Percentiles rank a stretch among this genome's conserved stretches.
phyloP scores from a whole-genome alignment of 2,329 filamentous ascomycete genomes.

The Trichoderma sp. region DNA sequence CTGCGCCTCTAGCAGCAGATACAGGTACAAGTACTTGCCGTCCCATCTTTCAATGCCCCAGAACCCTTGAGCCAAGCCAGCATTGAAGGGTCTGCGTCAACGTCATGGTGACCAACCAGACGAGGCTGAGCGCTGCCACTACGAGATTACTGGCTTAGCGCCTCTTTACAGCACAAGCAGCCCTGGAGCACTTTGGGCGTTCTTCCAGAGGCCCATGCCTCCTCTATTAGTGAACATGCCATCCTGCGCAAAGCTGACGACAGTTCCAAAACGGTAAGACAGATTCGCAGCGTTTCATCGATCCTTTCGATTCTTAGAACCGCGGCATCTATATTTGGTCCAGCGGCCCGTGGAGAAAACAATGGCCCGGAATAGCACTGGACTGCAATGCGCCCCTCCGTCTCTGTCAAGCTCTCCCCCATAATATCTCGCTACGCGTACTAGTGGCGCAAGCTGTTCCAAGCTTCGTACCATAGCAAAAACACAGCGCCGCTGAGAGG shows the following conservation, averaged over 20 bases:
- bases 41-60: not conserved
- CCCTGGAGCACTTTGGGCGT: not conserved
- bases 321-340: not conserved
- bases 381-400: not conserved
- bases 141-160: not conserved
- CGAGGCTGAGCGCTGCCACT: constrained; percentile 1
- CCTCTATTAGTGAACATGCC: not conserved
- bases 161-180: not conserved
- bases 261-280: not conserved
- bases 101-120: constrained; percentile 13
- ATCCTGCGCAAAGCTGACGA: not conserved
- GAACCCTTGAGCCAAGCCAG: not conserved
- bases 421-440: not conserved
- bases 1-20: not conserved
- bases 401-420: not conserved
- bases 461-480: not conserved
- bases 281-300: not conserved
- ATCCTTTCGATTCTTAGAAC: not conserved
- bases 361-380: not conserved
- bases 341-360: not conserved
- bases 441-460: not conserved
- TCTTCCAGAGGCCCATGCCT: not conserved
- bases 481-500: not conserved
- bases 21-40: not conserved
- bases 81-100: not conserved